Evolutionary conservation across 768 basidiomycete genomes (phyloP).

Genomic region (Macrolepiota fuliginosa): DNA sequence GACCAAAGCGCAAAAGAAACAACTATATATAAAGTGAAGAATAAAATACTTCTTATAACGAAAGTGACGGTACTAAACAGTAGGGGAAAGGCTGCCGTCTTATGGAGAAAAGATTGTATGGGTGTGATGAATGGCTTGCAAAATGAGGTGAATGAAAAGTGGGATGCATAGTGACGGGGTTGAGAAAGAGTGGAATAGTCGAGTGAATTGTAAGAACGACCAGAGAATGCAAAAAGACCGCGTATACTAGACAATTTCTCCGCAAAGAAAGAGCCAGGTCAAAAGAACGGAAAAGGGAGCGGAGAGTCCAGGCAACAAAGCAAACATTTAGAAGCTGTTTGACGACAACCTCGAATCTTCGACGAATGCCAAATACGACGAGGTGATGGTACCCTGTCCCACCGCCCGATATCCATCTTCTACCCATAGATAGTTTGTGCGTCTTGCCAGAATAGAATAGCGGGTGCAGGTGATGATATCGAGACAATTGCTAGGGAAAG

Average conservation of each 20-base stretch:
- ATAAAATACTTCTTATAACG: constrained; percentile 68
- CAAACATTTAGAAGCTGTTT: constrained; percentile 31
- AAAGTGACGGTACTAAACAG: constrained; percentile 50
- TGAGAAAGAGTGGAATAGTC: constrained; percentile 15
- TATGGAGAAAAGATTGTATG: constrained; percentile 14
- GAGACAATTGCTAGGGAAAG: constrained; percentile 66
- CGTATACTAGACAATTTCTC: constrained; percentile 17
- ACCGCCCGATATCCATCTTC: constrained; percentile 25
- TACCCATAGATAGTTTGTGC: constrained; percentile 43
- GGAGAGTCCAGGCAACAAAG: constrained; percentile 12
- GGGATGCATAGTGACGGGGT: constrained; percentile 17
- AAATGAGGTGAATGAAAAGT: constrained; percentile 15
- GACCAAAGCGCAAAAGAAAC: constrained; percentile 25
- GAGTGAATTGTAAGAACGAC: constrained; percentile 11
- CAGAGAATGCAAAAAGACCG: constrained; percentile 16
- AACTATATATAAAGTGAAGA: constrained; percentile 75
- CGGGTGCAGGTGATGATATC: constrained; percentile 37
- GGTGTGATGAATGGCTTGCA: constrained; percentile 16
- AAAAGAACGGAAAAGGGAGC: constrained; percentile 14
- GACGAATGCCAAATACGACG: constrained; percentile 21
- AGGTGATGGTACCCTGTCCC: constrained; percentile 24
- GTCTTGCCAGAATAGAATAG: constrained; percentile 48
- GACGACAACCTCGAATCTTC: constrained; percentile 21
- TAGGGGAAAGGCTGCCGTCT: constrained; percentile 11
- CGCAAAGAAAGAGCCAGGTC: constrained; percentile 12